Conservation (phyloP, 352 stramenopile genomes). For the Phytopythium montanum region DNA sequence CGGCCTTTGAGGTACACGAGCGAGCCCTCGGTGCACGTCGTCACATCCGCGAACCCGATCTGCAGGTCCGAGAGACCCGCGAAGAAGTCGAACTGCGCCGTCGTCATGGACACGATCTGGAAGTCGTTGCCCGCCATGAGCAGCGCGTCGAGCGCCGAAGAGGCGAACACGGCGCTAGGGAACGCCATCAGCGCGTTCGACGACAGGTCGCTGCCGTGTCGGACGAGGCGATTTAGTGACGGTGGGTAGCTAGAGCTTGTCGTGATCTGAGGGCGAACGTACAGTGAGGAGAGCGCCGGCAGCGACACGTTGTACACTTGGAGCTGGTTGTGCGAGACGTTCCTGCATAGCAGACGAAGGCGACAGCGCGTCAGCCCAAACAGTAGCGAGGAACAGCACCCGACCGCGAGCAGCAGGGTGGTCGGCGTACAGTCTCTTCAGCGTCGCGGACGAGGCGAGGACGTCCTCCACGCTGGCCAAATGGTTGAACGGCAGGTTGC, state of each 20-base stretch:
- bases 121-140: slow-evolving; percentile 48
- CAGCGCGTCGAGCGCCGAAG: slow-evolving; percentile 40
- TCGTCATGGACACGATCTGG: slow-evolving; percentile 45
- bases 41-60: slow-evolving; percentile 48
- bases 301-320: slow-evolving; percentile 32
- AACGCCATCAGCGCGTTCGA: slow-evolving; percentile 43
- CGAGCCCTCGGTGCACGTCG: slow-evolving; percentile 32
- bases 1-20: slow-evolving; percentile 60
- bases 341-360: slow-evolving; percentile 23
- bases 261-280: not conserved
- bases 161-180: slow-evolving; percentile 42
- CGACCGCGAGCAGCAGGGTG: not conserved
- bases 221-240: not conserved
- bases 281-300: slow-evolving; percentile 36
- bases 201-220: slow-evolving; percentile 43
- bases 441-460: slow-evolving; percentile 22
- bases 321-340: slow-evolving; percentile 45
- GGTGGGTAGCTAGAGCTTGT: not conserved
- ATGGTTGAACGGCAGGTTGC: slow-evolving; percentile 46
- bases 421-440: slow-evolving; percentile 36
- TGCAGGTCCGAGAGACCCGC: slow-evolving; percentile 50
- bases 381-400: not conserved
- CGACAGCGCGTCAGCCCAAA: not conserved
- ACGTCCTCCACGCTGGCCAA: slow-evolving; percentile 26
- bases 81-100: slow-evolving; percentile 65